phyloP scores from a whole-genome alignment of 2,329 filamentous ascomycete genomes.

The Triangularia setosa region DNA sequence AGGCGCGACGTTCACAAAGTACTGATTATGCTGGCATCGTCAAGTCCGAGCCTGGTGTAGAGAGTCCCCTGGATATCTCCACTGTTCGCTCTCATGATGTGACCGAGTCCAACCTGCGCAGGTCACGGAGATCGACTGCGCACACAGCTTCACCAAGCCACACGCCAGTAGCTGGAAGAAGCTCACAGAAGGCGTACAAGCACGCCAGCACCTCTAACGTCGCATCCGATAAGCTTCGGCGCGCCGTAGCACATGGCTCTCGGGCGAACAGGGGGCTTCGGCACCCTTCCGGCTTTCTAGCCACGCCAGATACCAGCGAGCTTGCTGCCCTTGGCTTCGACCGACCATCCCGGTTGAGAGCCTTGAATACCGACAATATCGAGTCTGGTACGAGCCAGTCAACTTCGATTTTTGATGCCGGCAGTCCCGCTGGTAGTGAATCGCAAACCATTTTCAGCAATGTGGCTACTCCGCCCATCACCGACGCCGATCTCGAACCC shows the following conservation, averaged over 20 bases:
- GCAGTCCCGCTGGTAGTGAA: constrained; percentile 52
- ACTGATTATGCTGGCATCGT: constrained; percentile 21
- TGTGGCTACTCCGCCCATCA: constrained; percentile 71
- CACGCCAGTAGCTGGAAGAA: constrained; percentile 29
- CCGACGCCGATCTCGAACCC: constrained; percentile 65
- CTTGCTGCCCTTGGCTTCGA: constrained; percentile 31
- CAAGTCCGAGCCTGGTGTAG: constrained; percentile 32
- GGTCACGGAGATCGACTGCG: constrained; percentile 32
- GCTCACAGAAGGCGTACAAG: constrained; percentile 31
- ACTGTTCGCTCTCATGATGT: constrained; percentile 25
- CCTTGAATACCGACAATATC: constrained; percentile 40
- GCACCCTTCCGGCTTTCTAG: constrained; percentile 38
- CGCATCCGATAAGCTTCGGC: constrained; percentile 39
- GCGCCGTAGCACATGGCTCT: constrained; percentile 32
- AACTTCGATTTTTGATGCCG: constrained; percentile 41
- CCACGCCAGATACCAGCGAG: constrained; percentile 58
- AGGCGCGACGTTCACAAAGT: constrained; percentile 23
- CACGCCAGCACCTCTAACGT: constrained; percentile 29
- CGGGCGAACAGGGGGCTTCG: constrained; percentile 27
- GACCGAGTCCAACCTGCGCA: constrained; percentile 30
- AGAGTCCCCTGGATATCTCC: constrained; percentile 31
- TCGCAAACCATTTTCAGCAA: constrained; percentile 59
- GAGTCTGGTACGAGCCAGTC: constrained; percentile 42
- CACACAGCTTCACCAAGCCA: constrained; percentile 34
- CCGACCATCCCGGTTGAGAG: constrained; percentile 39